A percentile compares a stretch with the other conserved stretches of the same genome.
Conservation (phyloP, 768 basidiomycete genomes). For the Termitomyces sp. region DNA sequence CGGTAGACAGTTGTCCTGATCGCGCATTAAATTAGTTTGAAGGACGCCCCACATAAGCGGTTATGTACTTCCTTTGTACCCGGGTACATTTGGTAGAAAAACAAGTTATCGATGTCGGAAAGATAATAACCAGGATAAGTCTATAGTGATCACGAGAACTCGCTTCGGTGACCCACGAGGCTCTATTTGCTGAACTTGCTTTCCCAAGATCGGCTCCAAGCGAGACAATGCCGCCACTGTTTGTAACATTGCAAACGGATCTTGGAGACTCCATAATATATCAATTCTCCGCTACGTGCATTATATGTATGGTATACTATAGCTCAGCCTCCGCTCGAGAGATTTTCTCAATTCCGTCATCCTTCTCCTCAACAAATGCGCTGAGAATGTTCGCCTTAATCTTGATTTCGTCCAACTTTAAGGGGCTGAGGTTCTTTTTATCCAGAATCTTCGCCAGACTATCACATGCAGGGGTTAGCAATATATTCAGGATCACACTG, state of each 20-base stretch:
- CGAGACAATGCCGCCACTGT: neutral
- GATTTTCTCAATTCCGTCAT: slow-evolving; percentile 28
- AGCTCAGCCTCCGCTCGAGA: slow-evolving; percentile 38
- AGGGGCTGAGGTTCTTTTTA: slow-evolving; percentile 69
- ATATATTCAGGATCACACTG: slow-evolving; percentile 6
- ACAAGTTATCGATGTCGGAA: slow-evolving; percentile 11
- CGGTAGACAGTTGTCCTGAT: neutral
- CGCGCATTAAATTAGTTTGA: neutral
- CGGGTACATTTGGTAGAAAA: slow-evolving; percentile 2
- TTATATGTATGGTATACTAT: slow-evolving; percentile 18
- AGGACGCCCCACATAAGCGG: slow-evolving; percentile 1
- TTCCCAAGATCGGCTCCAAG: neutral
- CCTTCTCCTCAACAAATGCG: slow-evolving; percentile 44
- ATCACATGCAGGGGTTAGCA: slow-evolving; percentile 12
- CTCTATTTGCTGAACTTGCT: slow-evolving; percentile 6
- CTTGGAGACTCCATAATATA: neutral
- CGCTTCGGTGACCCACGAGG: slow-evolving; percentile 23
- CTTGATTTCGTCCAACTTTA: slow-evolving; percentile 91
- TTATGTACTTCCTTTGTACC: neutral
- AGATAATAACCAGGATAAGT: neutral
- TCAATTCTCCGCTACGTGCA: neutral
- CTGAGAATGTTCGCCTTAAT: slow-evolving; percentile 83
- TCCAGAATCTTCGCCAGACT: slow-evolving; percentile 73
- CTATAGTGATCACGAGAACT: slow-evolving; percentile 22
- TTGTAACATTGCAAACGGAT: neutral